Conservation (phyloP, 1,284 basidiomycete species). For the Melampsora occidentalis region DNA sequence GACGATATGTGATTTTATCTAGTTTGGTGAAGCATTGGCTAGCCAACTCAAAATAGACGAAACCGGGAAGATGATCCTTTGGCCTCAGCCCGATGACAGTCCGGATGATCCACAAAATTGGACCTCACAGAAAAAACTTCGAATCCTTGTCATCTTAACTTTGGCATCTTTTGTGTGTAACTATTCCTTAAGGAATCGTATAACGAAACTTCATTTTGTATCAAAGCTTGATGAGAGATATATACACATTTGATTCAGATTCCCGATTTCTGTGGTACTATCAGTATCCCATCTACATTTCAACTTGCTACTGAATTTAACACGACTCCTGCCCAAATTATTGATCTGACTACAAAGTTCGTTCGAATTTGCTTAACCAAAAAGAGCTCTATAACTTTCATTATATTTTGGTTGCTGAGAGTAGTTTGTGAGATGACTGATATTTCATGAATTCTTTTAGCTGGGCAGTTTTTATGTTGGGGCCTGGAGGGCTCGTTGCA, state of each 20-base stretch:
- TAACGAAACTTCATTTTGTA: not conserved
- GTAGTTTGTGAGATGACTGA: slow-evolving; percentile 50
- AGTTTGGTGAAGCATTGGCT: slow-evolving; percentile 26
- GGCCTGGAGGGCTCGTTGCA: slow-evolving; percentile 64
- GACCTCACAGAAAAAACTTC: slow-evolving; percentile 14
- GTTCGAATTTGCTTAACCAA: not conserved
- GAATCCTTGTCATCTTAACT: slow-evolving; percentile 22
- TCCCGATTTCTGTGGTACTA: slow-evolving; percentile 25
- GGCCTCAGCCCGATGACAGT: slow-evolving; percentile 31
- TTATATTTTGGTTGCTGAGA: not conserved
- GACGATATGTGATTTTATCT: no score
- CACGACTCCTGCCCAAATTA: slow-evolving; percentile 64
- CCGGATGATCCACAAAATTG: slow-evolving; percentile 40
- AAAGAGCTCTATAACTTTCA: no score
- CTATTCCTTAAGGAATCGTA: not conserved
- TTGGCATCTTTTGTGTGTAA: slow-evolving; percentile 39
- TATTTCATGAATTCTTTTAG: slow-evolving; percentile 52
- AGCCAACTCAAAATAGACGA: slow-evolving; percentile 30
- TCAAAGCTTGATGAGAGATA: not conserved
- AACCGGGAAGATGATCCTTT: slow-evolving; percentile 17
- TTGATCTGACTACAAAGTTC: slow-evolving; percentile 58
- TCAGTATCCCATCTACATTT: slow-evolving; percentile 57
- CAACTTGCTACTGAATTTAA: slow-evolving; percentile 62
- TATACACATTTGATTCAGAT: slow-evolving; percentile 4
- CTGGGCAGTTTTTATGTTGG: slow-evolving; percentile 68